A percentile compares a stretch with the other conserved stretches of the same genome.
These are phyloP conservation scores for Parafenestella ontariensis DNA, from an alignment of 2,329 filamentous ascomycete species.

Conservation along the genomic window DNA sequence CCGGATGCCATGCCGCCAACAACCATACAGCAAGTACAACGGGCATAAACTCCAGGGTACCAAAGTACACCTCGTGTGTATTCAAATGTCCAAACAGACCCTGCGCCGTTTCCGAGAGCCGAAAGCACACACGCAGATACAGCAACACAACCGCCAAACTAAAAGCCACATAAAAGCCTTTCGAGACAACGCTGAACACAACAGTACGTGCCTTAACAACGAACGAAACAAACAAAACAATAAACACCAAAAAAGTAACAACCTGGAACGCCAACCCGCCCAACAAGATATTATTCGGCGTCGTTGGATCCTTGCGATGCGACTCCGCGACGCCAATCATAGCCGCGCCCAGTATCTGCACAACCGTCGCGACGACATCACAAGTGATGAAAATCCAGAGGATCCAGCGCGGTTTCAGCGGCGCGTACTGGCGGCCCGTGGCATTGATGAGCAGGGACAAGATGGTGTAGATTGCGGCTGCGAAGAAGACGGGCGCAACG, in stretches of 20 bases:
- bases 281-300: constrained; percentile 63
- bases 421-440: constrained; percentile 53
- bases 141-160: constrained; percentile 57
- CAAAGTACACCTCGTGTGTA: constrained; percentile 62
- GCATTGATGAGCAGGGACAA: constrained; percentile 59
- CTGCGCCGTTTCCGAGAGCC: constrained; percentile 62
- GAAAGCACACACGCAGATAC: constrained; percentile 61
- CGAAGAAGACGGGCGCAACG: constrained; percentile 65
- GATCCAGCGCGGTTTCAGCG: constrained; percentile 56
- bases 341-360: constrained; percentile 63
- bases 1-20: constrained; percentile 56
- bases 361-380: constrained; percentile 61
- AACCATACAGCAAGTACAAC: constrained; percentile 59
- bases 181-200: constrained; percentile 39
- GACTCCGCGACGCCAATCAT: constrained; percentile 60
- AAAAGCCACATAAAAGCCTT: constrained; percentile 54
- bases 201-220: constrained; percentile 47
- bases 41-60: constrained; percentile 62
- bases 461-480: constrained; percentile 64
- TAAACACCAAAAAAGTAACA: constrained; percentile 59
- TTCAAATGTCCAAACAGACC: constrained; percentile 56
- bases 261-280: constrained; percentile 64
- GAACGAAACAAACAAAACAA: constrained; percentile 54
- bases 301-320: constrained; percentile 58
- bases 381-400: constrained; percentile 63